Conservation (phyloP, 257 asterid genomes). For the Solanum piurae region DNA sequence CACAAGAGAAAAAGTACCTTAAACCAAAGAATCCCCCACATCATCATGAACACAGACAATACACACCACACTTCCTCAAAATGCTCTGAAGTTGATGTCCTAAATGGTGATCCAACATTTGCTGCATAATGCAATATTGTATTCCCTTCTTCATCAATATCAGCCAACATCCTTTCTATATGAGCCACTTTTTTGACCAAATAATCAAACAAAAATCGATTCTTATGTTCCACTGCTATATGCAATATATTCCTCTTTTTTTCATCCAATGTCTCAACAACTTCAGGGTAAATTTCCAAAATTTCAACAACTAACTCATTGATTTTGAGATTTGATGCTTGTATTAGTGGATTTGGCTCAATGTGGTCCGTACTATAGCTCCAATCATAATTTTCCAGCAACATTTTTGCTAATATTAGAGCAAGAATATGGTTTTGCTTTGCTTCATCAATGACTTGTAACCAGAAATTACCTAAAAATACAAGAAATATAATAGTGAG, state of each 20-base stretch:
- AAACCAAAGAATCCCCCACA: conserved; percentile 7
- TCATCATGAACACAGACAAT: not conserved
- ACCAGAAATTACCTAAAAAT: not conserved
- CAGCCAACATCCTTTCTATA: not conserved
- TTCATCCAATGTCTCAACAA: not conserved
- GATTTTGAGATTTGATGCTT: not conserved
- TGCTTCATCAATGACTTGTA: not conserved
- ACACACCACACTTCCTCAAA: not conserved
- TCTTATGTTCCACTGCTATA: not conserved
- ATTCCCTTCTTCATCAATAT: not conserved
- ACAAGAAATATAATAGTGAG: not conserved
- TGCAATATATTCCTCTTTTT: not conserved
- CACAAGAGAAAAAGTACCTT: not conserved
- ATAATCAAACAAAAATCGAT: not conserved
- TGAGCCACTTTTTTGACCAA: not conserved
- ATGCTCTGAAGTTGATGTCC: not conserved
- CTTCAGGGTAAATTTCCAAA: not conserved
- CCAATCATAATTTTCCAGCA: not conserved
- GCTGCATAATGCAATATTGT: conserved; percentile 5
- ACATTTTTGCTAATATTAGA: not conserved
- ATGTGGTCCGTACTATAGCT: not conserved
- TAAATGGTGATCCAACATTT: not conserved
- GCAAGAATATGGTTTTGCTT: not conserved
- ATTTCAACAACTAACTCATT: not conserved
- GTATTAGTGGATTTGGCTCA: not conserved